phyloP scores from a whole-genome alignment of 257 asterid genomes.

The Dorcoceras hygrometricum region DNA sequence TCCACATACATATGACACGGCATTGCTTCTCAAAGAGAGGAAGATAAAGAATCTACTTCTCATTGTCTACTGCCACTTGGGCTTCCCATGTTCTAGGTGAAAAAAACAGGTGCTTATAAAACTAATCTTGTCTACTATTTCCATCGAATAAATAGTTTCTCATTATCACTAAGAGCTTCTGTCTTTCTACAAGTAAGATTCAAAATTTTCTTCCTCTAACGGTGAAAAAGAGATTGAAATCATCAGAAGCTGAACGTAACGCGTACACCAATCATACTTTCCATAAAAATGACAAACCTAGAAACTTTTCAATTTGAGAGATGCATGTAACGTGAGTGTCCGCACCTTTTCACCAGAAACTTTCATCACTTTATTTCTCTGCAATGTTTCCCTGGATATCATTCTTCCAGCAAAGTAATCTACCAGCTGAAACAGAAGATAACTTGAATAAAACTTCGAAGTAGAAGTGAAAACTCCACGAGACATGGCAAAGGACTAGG shows the following conservation, averaged over 20 bases:
- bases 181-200: background rate
- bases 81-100: background rate
- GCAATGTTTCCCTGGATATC: constrained; percentile 60
- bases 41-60: background rate
- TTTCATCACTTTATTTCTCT: constrained; percentile 37
- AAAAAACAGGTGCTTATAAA: background rate
- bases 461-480: background rate
- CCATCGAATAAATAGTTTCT: background rate
- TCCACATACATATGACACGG: background rate
- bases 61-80: background rate
- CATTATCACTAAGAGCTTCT: background rate
- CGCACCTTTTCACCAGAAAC: constrained; percentile 45
- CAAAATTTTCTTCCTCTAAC: background rate
- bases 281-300: background rate
- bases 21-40: background rate
- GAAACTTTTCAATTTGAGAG: background rate
- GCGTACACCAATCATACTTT: background rate
- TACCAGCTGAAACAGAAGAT: constrained; percentile 41
- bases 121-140: background rate
- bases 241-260: constrained; percentile 1
- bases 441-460: no score
- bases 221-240: constrained; percentile 7
- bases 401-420: constrained; percentile 61
- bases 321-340: background rate
- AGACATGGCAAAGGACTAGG: background rate